Percentiles rank a stretch among this genome's conserved stretches.
Evolutionary conservation across 2,329 filamentous ascomycete genomes (phyloP).

Genomic region (Sporothrix protearum): DNA sequence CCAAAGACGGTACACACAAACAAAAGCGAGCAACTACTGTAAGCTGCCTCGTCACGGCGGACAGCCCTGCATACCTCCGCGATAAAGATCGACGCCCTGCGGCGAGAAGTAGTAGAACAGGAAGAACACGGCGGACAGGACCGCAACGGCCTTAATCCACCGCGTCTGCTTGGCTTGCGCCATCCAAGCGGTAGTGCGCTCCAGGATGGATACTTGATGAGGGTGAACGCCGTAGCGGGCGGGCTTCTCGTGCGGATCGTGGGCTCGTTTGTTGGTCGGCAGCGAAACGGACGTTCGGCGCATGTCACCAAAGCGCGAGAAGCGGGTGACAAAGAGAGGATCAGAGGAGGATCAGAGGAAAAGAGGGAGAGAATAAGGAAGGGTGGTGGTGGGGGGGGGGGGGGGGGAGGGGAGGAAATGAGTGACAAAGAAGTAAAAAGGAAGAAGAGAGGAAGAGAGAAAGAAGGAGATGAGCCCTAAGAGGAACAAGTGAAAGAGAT

Average conservation of each 20-base stretch:
- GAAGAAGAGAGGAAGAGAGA: background rate
- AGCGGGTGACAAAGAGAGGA: background rate
- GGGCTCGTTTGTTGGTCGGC: conserved; percentile 56
- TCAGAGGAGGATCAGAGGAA: no score
- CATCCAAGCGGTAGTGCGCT: conserved; percentile 56
- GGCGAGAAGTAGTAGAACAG: conserved; percentile 64
- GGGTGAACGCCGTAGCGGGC: conserved; percentile 54
- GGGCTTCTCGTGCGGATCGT: conserved; percentile 64
- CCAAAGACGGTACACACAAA: background rate
- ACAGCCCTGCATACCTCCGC: conserved; percentile 42
- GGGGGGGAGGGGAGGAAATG: background rate
- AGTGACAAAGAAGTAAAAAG: background rate
- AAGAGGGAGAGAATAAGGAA: background rate
- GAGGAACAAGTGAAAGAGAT: background rate
- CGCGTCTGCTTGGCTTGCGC: conserved; percentile 62
- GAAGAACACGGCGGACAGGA: conserved; percentile 57
- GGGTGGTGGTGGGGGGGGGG: background rate
- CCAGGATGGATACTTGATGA: conserved; percentile 47
- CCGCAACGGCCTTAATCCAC: conserved; percentile 62
- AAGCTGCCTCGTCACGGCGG: background rate
- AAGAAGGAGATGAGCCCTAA: background rate
- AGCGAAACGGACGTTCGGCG: conserved; percentile 63
- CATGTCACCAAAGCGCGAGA: conserved; percentile 42
- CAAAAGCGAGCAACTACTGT: background rate
- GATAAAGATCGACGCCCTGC: conserved; percentile 53